phyloP scores from a whole-genome alignment of 2,329 filamentous ascomycete species.

The Fusarium gaditjirri region DNA sequence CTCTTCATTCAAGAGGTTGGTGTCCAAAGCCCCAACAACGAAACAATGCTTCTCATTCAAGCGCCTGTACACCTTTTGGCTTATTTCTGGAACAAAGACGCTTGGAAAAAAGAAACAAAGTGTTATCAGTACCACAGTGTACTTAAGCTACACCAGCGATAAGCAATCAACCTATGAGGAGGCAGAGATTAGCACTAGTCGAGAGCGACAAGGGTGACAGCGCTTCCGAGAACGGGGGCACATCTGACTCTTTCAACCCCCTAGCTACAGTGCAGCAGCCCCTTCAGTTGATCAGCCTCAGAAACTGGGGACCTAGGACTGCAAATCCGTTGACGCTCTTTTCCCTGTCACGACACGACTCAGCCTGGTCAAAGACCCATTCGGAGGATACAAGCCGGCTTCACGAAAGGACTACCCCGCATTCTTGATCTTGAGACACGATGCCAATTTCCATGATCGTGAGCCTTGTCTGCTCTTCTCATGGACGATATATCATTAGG shows the following conservation, averaged over 20 bases:
- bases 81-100: conserved; percentile 9
- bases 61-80: neutral
- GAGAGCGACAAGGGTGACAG: conserved; percentile 22
- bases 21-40: neutral
- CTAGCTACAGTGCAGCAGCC: neutral
- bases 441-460: conserved; percentile 3
- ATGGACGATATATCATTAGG: neutral
- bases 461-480: neutral
- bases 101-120: neutral
- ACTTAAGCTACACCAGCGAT: conserved; percentile 20
- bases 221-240: conserved; percentile 37
- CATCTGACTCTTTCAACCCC: conserved; percentile 31
- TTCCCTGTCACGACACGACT: conserved; percentile 8
- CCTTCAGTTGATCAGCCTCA: conserved; percentile 25
- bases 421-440: conserved; percentile 2
- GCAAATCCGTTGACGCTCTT: conserved; percentile 18
- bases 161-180: conserved; percentile 37
- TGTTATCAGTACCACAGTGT: conserved; percentile 17
- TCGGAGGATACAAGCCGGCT: neutral
- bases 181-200: conserved; percentile 27
- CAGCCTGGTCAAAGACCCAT: conserved; percentile 9
- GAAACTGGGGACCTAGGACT: neutral
- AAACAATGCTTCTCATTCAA: neutral
- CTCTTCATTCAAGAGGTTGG: neutral
- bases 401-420: conserved; percentile 10